These are phyloP conservation scores for Suhomyces kunorum DNA, from an alignment of 1,139 yeast species.

Conservation along the genomic window DNA sequence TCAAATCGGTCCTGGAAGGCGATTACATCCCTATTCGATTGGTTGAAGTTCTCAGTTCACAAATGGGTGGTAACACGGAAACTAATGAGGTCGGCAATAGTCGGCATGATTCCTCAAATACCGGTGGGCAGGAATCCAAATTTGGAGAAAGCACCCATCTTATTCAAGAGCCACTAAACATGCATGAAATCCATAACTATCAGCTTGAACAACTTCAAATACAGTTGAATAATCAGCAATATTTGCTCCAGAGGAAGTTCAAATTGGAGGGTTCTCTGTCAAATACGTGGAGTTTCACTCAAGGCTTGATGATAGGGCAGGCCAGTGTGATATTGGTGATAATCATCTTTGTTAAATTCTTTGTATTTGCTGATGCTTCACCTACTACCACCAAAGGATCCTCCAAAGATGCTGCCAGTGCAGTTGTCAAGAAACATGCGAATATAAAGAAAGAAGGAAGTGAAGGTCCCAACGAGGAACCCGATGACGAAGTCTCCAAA, in stretches of 20 bases:
- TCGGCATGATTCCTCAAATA: not conserved
- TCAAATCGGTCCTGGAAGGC: no score
- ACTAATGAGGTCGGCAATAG: not conserved
- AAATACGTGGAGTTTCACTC: conserved; percentile 67
- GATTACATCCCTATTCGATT: not conserved
- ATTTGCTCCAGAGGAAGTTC: conserved; percentile 34
- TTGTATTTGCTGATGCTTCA: conserved; percentile 78
- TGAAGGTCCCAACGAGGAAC: conserved; percentile 27
- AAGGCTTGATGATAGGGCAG: conserved; percentile 82
- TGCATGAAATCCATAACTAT: not conserved
- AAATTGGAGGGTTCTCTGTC: conserved; percentile 19
- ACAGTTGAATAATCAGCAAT: conserved; percentile 36
- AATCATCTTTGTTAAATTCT: conserved; percentile 76
- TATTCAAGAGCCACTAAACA: not conserved
- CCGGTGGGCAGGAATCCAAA: not conserved
- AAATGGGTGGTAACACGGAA: not conserved
- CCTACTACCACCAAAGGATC: conserved; percentile 33
- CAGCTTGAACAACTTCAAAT: conserved; percentile 28
- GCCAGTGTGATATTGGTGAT: conserved; percentile 76
- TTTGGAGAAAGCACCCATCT: not conserved
- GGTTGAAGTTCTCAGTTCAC: not conserved
- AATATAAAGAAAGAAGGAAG: conserved; percentile 12
- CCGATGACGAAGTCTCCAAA: conserved; percentile 19
- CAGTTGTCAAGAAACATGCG: conserved; percentile 39
- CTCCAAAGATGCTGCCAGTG: conserved; percentile 37